These are phyloP conservation scores for Penicillium samsonianum DNA, from an alignment of 495 filamentous ascomycete species.

Conservation along the genomic window DNA sequence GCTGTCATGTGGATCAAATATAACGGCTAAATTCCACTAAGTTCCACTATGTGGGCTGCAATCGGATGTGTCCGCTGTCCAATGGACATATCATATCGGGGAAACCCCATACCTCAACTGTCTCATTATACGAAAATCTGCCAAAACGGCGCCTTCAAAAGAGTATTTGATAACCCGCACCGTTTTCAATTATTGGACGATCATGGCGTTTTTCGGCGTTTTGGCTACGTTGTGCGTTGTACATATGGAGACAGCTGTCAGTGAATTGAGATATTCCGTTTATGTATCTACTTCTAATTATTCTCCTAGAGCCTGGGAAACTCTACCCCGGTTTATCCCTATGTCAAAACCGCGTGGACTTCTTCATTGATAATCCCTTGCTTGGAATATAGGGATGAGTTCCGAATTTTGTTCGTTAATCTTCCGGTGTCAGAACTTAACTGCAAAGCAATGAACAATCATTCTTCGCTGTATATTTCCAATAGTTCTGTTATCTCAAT, in stretches of 20 bases:
- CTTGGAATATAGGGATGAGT: not conserved
- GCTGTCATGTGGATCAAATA: not conserved
- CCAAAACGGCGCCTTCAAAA: not conserved
- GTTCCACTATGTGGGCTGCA: not conserved
- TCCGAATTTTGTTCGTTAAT: not conserved
- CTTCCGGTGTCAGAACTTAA: not conserved
- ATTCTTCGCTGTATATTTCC: not conserved
- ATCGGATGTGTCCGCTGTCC: not conserved
- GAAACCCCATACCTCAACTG: not conserved
- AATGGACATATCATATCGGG: conserved; percentile 3
- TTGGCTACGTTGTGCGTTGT: not conserved
- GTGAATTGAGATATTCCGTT: not conserved
- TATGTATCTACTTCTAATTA: not conserved
- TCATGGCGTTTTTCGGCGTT: conserved; percentile 1
- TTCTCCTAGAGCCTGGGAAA: not conserved
- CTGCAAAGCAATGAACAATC: not conserved
- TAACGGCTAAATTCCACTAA: not conserved
- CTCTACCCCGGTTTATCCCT: not conserved
- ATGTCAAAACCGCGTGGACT: not conserved
- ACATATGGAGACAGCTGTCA: not conserved
- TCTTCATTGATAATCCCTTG: conserved; percentile 5
- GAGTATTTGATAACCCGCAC: not conserved
- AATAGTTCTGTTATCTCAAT: no score
- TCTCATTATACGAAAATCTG: not conserved
- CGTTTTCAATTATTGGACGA: conserved; percentile 9